Percentiles rank a stretch among this genome's conserved stretches.
phyloP scores from a whole-genome alignment of 805 yeast species.

The Candida vartiovaarae region DNA sequence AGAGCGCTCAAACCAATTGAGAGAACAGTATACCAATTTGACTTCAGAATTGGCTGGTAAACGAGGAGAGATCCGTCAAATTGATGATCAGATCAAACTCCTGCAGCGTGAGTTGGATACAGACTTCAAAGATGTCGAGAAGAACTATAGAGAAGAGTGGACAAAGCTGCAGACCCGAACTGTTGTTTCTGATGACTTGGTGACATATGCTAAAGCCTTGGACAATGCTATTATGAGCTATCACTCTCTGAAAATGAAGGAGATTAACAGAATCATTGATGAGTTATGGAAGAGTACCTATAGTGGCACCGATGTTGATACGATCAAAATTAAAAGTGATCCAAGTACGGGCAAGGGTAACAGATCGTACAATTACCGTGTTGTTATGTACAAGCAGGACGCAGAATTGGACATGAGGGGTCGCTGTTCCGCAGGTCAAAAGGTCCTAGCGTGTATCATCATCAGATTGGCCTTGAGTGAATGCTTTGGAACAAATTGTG shows the following conservation, averaged over 20 bases:
- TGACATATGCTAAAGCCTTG: constrained; percentile 73
- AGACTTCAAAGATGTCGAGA: constrained; percentile 66
- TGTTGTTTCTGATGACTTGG: constrained; percentile 74
- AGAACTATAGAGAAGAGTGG: constrained; percentile 60
- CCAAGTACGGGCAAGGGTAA: constrained; percentile 32
- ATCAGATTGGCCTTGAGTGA: constrained; percentile 90
- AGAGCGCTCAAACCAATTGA: constrained; percentile 43
- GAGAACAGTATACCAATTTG: constrained; percentile 41
- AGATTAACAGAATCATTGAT: constrained; percentile 78
- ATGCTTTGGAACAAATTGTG: constrained; percentile 91
- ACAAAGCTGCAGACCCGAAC: constrained; percentile 69
- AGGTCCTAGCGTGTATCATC: constrained; percentile 85
- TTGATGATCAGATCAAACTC: constrained; percentile 59
- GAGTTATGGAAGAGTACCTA: constrained; percentile 94
- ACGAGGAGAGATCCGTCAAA: constrained; percentile 79
- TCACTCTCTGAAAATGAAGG: constrained; percentile 87
- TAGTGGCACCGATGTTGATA: constrained; percentile 91
- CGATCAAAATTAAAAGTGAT: constrained; percentile 81
- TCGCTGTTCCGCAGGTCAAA: constrained; percentile 96
- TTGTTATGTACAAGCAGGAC: constrained; percentile 89
- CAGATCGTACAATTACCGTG: constrained; percentile 77
- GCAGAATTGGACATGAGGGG: constrained; percentile 97
- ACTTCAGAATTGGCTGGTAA: constrained; percentile 68
- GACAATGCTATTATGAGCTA: constrained; percentile 92
- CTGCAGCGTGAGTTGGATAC: constrained; percentile 53